phyloP scores from a whole-genome alignment of 345 rosid genomes.

The Euphorbia peplus region DNA sequence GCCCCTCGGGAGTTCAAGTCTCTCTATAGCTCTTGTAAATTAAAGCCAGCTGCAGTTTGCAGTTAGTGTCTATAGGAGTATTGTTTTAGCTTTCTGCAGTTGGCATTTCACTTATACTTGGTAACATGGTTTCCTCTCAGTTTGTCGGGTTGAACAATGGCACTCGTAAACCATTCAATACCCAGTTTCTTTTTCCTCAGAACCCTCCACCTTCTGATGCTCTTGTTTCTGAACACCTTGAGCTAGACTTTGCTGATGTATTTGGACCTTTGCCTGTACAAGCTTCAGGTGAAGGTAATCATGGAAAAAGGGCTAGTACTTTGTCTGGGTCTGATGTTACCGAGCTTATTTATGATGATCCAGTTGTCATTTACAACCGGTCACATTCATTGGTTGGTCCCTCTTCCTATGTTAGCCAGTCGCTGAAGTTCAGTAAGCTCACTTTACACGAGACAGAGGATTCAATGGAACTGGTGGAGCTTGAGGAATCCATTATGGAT shows the following conservation, averaged over 20 bases:
- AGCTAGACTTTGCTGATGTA: conserved; percentile 70
- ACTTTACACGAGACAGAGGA: conserved; percentile 46
- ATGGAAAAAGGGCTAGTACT: conserved; percentile 28
- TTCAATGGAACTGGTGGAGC: conserved; percentile 45
- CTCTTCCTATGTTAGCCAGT: conserved; percentile 54
- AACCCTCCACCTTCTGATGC: conserved; percentile 42
- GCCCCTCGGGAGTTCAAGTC: conserved; percentile 32
- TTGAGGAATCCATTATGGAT: conserved; percentile 32
- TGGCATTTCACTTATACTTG: conserved; percentile 15
- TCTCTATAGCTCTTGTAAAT: conserved; percentile 14
- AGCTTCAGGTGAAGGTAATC: conserved; percentile 26
- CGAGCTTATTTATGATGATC: conserved; percentile 58
- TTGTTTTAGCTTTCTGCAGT: conserved; percentile 23
- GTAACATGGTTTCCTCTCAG: conserved; percentile 57
- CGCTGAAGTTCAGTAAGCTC: conserved; percentile 63
- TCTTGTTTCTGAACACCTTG: conserved; percentile 42
- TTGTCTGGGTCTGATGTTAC: conserved; percentile 25
- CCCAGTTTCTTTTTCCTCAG: conserved; percentile 36
- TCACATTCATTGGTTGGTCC: conserved; percentile 96
- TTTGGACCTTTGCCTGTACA: conserved; percentile 62
- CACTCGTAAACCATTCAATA: conserved; percentile 30
- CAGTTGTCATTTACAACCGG: conserved; percentile 62
- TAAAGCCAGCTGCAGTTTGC: conserved; percentile 28
- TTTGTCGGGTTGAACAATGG: conserved; percentile 33
- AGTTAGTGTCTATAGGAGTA: background rate